These are phyloP conservation scores for Prototheca cutis DNA, from an alignment of 163 green algal species.

Conservation along the genomic window DNA sequence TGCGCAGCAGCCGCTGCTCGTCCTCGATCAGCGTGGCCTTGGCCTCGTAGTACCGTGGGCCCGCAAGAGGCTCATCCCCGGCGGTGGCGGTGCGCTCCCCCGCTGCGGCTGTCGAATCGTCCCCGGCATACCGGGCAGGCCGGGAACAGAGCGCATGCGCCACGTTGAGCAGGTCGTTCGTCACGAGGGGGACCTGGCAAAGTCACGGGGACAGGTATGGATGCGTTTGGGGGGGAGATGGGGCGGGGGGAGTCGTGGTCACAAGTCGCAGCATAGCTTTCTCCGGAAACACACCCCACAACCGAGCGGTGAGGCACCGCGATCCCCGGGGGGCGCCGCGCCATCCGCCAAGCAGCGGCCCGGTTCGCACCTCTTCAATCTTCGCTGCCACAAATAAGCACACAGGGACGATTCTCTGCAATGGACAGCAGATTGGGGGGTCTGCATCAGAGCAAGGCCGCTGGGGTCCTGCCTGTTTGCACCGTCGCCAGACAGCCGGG, in stretches of 20 bases:
- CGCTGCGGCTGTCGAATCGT: too few species aligned
- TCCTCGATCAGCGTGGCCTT: slow-evolving; percentile 23
- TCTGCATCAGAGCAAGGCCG: background rate
- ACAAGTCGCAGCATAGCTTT: background rate
- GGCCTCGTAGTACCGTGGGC: slow-evolving; percentile 15
- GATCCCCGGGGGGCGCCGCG: too few species aligned
- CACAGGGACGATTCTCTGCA: slow-evolving; percentile 14
- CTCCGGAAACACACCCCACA: background rate
- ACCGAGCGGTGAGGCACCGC: background rate
- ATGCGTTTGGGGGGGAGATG: background rate
- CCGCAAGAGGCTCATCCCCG: slow-evolving; percentile 4
- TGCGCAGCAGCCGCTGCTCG: slow-evolving; percentile 27
- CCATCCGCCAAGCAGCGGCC: background rate
- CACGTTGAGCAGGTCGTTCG: slow-evolving; percentile 31
- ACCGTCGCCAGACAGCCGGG: background rate
- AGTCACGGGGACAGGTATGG: background rate
- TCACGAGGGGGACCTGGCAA: slow-evolving; percentile 11
- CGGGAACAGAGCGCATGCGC: background rate
- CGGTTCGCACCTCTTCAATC: slow-evolving; percentile 20
- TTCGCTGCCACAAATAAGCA: slow-evolving; percentile 26
- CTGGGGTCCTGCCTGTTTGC: background rate
- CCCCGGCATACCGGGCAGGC: background rate
- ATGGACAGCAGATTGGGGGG: background rate
- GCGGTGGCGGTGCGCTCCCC: background rate
- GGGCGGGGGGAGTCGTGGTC: too few species aligned